A percentile compares a stretch with the other conserved stretches of the same genome.
phyloP scores from a whole-genome alignment of 164 flowering plant species.

The Chimonanthus salicifolius region DNA sequence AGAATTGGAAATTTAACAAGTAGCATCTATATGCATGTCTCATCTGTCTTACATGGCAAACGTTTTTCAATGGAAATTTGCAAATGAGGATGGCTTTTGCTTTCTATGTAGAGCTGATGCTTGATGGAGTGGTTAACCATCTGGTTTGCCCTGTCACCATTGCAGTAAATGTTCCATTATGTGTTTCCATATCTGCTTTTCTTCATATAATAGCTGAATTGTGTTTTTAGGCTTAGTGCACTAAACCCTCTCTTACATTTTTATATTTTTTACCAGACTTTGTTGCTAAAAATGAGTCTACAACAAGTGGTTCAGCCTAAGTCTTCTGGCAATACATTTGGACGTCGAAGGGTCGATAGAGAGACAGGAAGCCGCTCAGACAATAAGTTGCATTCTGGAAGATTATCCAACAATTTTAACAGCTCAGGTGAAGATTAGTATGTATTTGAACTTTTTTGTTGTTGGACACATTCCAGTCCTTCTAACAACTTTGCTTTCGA shows the following conservation, averaged over 20 bases:
- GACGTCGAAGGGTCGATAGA: conserved; percentile 61
- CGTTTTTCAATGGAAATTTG: too few relatives aligned
- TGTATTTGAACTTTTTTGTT: background rate
- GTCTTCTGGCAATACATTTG: conserved; percentile 65
- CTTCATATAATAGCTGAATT: conserved; percentile 4
- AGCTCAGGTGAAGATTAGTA: conserved; percentile 36
- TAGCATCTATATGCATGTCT: too few relatives aligned
- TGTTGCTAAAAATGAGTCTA: conserved; percentile 45
- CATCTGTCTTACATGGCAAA: too few relatives aligned
- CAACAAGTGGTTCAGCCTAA: conserved; percentile 58
- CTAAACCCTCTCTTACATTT: background rate
- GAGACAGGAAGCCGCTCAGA: conserved; percentile 54
- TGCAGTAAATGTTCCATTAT: background rate
- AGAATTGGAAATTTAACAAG: too few relatives aligned
- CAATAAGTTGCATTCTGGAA: conserved; percentile 48
- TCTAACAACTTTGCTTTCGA: conserved; percentile 21
- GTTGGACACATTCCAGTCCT: background rate
- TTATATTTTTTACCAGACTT: conserved; percentile 9
- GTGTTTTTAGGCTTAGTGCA: background rate
- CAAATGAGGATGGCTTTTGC: too few relatives aligned
- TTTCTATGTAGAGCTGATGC: too few relatives aligned
- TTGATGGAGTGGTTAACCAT: too few relatives aligned
- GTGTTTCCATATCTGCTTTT: background rate
- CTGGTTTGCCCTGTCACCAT: too few relatives aligned
- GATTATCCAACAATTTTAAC: conserved; percentile 34